These are phyloP conservation scores for Citrus cavaleriei DNA, from an alignment of 345 rosid genomes.

Conservation along the genomic window DNA sequence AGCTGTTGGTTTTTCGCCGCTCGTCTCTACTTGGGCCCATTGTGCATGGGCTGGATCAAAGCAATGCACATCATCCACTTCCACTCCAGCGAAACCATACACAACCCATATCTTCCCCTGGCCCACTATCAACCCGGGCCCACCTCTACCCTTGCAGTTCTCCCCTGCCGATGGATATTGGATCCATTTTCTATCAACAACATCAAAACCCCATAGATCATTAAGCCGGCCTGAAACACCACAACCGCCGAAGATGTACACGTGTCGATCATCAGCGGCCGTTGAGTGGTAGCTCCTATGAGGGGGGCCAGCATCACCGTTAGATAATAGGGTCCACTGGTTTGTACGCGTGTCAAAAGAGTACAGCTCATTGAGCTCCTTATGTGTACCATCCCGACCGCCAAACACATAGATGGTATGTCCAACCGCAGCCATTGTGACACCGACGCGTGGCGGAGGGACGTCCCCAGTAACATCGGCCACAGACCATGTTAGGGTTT, in stretches of 20 bases:
- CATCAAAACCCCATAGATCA: slow-evolving; percentile 80
- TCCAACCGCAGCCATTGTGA: slow-evolving; percentile 70
- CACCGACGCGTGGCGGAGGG: slow-evolving; percentile 93
- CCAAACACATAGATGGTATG: slow-evolving; percentile 66
- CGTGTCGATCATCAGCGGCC: slow-evolving; percentile 44
- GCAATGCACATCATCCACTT: slow-evolving; percentile 66
- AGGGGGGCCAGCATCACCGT: slow-evolving; percentile 50
- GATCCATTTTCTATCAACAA: slow-evolving; percentile 53
- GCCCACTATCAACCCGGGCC: slow-evolving; percentile 67
- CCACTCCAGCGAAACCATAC: slow-evolving; percentile 74
- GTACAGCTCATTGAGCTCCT: slow-evolving; percentile 79
- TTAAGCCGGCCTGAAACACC: slow-evolving; percentile 74
- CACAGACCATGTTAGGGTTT: slow-evolving; percentile 57
- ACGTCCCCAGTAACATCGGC: slow-evolving; percentile 53
- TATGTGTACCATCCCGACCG: slow-evolving; percentile 63
- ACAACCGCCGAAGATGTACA: slow-evolving; percentile 85
- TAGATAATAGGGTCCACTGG: slow-evolving; percentile 64
- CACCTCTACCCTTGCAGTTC: slow-evolving; percentile 70
- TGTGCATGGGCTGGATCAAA: slow-evolving; percentile 46
- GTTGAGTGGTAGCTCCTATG: slow-evolving; percentile 84
- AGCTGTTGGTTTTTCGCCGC: slow-evolving; percentile 67
- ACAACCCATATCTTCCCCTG: slow-evolving; percentile 80
- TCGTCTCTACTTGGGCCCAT: slow-evolving; percentile 68
- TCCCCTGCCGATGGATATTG: slow-evolving; percentile 56
- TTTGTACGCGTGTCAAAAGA: slow-evolving; percentile 55